Evolutionary conservation across 208 protist genomes (phyloP).

Genomic region (Crithidia expoeki): DNA sequence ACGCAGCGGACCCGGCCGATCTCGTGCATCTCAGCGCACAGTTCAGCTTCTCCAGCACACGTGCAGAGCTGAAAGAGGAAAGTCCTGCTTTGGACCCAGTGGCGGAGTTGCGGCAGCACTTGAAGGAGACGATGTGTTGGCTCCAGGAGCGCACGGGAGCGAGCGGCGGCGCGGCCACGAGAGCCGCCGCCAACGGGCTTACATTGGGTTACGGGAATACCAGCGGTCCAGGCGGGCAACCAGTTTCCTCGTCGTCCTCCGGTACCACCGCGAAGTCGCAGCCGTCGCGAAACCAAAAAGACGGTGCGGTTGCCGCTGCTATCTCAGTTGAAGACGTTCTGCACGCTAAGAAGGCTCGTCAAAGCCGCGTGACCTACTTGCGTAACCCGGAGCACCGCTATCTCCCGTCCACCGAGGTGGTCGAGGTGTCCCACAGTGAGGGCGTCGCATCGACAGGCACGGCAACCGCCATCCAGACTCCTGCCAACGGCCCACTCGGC

Average conservation of each 20-base stretch:
- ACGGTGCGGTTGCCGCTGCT: slow-evolving; percentile 28
- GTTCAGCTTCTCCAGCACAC: slow-evolving; percentile 54
- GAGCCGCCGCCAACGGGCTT: background rate
- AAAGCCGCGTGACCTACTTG: slow-evolving; percentile 62
- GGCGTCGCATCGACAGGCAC: background rate
- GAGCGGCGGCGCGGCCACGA: background rate
- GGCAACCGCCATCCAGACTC: background rate
- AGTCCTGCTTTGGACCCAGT: slow-evolving; percentile 37
- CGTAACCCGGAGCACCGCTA: slow-evolving; percentile 64
- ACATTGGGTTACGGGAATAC: background rate
- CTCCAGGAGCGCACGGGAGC: slow-evolving; percentile 27
- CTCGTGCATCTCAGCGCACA: slow-evolving; percentile 43
- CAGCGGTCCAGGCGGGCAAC: background rate
- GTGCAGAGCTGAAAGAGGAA: slow-evolving; percentile 48
- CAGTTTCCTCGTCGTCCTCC: background rate
- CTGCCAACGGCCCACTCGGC: background rate
- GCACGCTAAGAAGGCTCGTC: slow-evolving; percentile 40
- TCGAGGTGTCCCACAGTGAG: slow-evolving; percentile 17
- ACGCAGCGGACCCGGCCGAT: slow-evolving; percentile 35
- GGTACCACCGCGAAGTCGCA: slow-evolving; percentile 3
- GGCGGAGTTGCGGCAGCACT: slow-evolving; percentile 35
- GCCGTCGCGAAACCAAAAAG: slow-evolving; percentile 11
- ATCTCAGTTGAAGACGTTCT: slow-evolving; percentile 46
- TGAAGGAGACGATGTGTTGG: slow-evolving; percentile 26
- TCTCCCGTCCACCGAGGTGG: slow-evolving; percentile 36